Base-by-base conservation (phyloP, 768 basidiomycete species). In the Scleroderma citrinum region DNA sequence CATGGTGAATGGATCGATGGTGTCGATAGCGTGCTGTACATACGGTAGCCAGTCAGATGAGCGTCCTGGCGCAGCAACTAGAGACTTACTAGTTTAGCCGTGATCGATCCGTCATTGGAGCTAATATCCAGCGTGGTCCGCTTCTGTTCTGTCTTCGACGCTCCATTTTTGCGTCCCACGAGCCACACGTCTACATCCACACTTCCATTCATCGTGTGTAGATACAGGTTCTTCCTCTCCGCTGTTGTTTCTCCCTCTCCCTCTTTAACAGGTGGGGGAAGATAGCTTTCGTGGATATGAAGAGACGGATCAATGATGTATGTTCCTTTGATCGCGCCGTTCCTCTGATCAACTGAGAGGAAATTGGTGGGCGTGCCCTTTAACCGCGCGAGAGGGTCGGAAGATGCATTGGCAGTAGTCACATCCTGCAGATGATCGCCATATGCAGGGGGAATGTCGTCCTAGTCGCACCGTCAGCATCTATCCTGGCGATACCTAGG, bases 151-250 rank as follows among this genome's bases (percentile, higher is more conserved):
- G 20, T 20, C 5, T 21, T 16, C 3, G 38, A 20, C n/a, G n/a
- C n/a, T 16, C 16, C 3, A 10, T 20, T 21, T 12, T 53, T 37
- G n/a, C 17, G 50, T n/a, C 52, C 50, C 3, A 71, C 36, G 42
- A 78, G 46, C 56, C 68, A 74, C 21, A 80, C 53, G 0, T 76
- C 69, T 8, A 65, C 72, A 2, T 68, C 53, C 5, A 80, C 64
- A 3, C 51, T 46, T 2, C 73, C 69, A 50, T 68, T 62, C 20
- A 39, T 60, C 0, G 73, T 66, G 19, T 50, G 53, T 8, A 76
- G 51, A 8, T 46, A 59, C 1, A 78, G 49, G 49, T 76, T 75
- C 21, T 62, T 71, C 32, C 77, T 63, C 1, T 67, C 64, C 2
- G 52, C 59, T 46, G 74, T n/a, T 20, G 29, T 17, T 17, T 47